Conservation (phyloP, 208 protist species). For the Leishmania major region DNA sequence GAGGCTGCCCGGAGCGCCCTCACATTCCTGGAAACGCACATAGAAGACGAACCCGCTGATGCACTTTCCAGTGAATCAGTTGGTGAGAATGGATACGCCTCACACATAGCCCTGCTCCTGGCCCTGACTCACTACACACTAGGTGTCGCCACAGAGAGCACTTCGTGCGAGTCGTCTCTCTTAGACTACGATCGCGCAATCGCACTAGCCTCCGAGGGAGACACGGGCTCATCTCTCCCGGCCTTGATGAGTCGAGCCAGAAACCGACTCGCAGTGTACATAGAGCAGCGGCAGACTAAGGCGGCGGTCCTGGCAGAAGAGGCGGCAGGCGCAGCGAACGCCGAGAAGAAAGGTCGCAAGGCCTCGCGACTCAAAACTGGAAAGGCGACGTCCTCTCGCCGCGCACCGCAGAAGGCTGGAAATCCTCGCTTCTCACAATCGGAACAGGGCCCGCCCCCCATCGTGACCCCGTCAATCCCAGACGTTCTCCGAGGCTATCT, state of each 20-base stretch:
- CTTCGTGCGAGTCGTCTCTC: constrained; percentile 23
- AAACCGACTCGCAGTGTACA: constrained; percentile 9
- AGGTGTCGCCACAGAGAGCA: constrained; percentile 14
- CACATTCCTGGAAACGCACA: constrained; percentile 5
- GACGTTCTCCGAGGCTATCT: constrained; percentile 30
- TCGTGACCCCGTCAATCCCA: constrained; percentile 26
- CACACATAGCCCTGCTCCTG: constrained; percentile 10
- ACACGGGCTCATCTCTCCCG: neutral
- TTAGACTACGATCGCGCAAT: constrained; percentile 25
- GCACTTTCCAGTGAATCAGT: neutral
- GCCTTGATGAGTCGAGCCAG: constrained; percentile 19
- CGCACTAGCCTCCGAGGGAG: neutral
- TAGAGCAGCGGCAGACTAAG: constrained; percentile 22
- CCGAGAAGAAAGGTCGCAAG: constrained; percentile 11
- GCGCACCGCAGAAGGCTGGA: constrained; percentile 7
- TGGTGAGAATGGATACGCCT: neutral
- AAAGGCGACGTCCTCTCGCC: constrained; percentile 9
- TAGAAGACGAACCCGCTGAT: neutral
- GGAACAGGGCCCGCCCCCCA: neutral
- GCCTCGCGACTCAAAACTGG: constrained; percentile 1
- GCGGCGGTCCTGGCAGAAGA: constrained; percentile 16
- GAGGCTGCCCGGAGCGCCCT: constrained; percentile 14
- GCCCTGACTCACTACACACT: constrained; percentile 23
- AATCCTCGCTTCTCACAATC: constrained; percentile 14
- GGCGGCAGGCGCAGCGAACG: constrained; percentile 2